These are phyloP conservation scores for Naegleria fowleri DNA, from an alignment of 208 protist genomes.

Conservation along the genomic window DNA sequence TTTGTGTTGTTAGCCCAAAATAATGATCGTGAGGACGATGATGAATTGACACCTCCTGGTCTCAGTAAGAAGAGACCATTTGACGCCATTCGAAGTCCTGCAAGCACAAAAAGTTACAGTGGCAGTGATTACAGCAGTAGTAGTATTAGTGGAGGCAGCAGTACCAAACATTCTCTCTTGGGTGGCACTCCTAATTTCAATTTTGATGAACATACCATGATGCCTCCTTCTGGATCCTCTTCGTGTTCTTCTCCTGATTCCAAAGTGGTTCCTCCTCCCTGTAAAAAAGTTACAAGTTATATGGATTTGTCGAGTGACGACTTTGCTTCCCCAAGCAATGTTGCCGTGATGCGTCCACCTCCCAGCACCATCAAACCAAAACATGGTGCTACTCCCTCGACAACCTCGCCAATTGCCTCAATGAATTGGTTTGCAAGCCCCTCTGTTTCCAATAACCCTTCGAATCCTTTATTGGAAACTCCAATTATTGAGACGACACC, in stretches of 20 bases:
- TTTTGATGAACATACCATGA: background rate
- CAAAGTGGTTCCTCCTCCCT: background rate
- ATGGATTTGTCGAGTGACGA: background rate
- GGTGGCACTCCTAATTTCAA: conserved; percentile 7
- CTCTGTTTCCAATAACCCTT: background rate
- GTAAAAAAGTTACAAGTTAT: background rate
- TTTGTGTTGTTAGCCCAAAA: background rate
- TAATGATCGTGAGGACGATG: background rate
- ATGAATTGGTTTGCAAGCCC: conserved; percentile 7
- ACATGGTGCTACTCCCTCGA: background rate
- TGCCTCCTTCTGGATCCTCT: too few relatives aligned
- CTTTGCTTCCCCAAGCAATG: background rate
- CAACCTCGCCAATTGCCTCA: background rate
- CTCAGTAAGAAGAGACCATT: background rate
- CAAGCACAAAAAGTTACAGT: background rate
- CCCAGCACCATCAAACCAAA: background rate
- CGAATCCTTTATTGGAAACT: background rate
- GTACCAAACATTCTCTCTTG: background rate
- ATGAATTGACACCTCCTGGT: background rate
- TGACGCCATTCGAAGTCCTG: background rate
- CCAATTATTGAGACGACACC: background rate
- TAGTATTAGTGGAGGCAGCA: background rate
- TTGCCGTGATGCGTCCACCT: background rate
- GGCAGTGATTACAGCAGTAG: too few relatives aligned
- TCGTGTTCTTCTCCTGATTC: background rate